phyloP scores from a whole-genome alignment of 257 asterid genomes.

The Leonotis leonurus region DNA sequence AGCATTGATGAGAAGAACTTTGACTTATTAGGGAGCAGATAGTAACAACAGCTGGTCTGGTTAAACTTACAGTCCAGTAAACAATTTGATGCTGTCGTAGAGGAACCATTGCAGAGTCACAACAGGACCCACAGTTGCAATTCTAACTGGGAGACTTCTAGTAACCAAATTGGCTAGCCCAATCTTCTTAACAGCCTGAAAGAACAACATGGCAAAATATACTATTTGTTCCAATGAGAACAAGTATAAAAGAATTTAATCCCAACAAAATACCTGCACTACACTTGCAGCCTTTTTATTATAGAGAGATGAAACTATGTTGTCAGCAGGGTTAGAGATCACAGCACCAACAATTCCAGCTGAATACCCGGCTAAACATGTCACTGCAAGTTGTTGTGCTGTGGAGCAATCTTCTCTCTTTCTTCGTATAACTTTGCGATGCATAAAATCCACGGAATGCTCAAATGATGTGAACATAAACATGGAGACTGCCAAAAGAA shows the following conservation, averaged over 20 bases:
- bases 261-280: slow-evolving; percentile 30
- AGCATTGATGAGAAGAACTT: neutral
- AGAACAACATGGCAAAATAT: neutral
- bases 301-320: slow-evolving; percentile 57
- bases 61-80: slow-evolving; percentile 54
- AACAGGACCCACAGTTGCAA: slow-evolving; percentile 60
- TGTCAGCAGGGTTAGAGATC: slow-evolving; percentile 70
- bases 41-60: neutral
- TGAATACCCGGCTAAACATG: slow-evolving; percentile 65
- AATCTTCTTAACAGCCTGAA: slow-evolving; percentile 52
- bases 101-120: slow-evolving; percentile 67
- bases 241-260: neutral
- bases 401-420: slow-evolving; percentile 62
- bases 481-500: slow-evolving; percentile 53
- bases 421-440: slow-evolving; percentile 33
- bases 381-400: slow-evolving; percentile 51
- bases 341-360: slow-evolving; percentile 65
- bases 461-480: slow-evolving; percentile 74
- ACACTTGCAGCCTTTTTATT: slow-evolving; percentile 40
- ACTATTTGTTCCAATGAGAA: neutral
- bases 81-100: slow-evolving; percentile 65
- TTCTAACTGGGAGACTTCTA: slow-evolving; percentile 64
- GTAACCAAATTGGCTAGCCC: slow-evolving; percentile 54
- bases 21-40: neutral
- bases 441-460: slow-evolving; percentile 57